These are phyloP conservation scores for Larix kaempferi DNA, from an alignment of 75 land plant species.

Conservation along the genomic window DNA sequence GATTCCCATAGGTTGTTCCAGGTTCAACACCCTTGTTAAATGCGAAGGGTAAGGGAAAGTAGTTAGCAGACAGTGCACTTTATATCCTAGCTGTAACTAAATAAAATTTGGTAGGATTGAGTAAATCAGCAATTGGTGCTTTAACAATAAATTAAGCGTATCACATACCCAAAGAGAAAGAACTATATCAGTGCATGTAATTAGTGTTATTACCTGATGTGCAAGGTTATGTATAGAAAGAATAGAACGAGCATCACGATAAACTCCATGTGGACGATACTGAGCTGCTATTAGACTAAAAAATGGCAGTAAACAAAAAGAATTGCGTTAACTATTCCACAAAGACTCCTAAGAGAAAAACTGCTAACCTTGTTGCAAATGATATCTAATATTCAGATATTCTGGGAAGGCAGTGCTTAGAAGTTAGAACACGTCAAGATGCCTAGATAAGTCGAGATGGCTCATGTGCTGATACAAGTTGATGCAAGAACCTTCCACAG, in stretches of 20 bases:
- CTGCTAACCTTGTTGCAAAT: neutral
- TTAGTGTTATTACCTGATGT: slow-evolving; percentile 63
- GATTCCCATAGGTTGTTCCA: slow-evolving; percentile 61
- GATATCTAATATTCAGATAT: neutral
- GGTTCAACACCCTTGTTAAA: slow-evolving; percentile 81
- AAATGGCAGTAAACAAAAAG: neutral
- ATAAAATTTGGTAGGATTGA: neutral
- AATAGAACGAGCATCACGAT: slow-evolving; percentile 64
- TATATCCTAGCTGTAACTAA: neutral
- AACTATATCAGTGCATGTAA: neutral
- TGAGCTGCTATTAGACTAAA: slow-evolving; percentile 82
- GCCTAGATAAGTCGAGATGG: neutral
- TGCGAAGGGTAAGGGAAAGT: neutral
- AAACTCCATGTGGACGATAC: slow-evolving; percentile 84
- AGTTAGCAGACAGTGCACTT: neutral
- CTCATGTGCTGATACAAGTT: too few species aligned
- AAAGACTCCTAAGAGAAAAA: neutral
- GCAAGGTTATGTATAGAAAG: slow-evolving; percentile 87
- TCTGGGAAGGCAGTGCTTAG: neutral
- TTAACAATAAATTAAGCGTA: slow-evolving; percentile 20
- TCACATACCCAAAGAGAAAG: slow-evolving; percentile 6
- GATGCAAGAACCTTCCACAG: neutral
- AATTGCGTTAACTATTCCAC: neutral
- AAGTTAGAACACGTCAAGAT: neutral
- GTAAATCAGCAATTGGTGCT: too few species aligned